Evolutionary conservation across 2,329 filamentous ascomycete genomes (phyloP).

Genomic region (Alternaria metachromatica): DNA sequence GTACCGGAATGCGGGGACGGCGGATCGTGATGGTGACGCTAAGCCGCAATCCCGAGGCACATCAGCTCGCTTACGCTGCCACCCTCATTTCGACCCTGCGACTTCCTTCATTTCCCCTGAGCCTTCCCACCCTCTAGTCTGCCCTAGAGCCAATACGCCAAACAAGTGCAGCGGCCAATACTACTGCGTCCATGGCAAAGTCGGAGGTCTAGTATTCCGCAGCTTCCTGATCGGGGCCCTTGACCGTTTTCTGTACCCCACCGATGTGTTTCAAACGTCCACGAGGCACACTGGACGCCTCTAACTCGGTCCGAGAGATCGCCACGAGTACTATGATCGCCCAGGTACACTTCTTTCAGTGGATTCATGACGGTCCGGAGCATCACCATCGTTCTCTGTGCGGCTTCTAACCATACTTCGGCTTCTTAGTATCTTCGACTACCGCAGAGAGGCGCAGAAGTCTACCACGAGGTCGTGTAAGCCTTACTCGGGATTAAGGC

Average conservation of each 20-base stretch:
- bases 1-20: constrained; percentile 15
- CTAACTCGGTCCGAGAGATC: constrained; percentile 14
- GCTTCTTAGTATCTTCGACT: neutral
- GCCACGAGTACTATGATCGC: constrained; percentile 1
- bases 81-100: constrained; percentile 9
- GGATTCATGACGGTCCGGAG: constrained; percentile 13
- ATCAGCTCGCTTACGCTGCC: constrained; percentile 13
- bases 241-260: constrained; percentile 7
- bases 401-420: neutral
- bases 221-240: constrained; percentile 14
- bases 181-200: neutral
- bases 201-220: neutral
- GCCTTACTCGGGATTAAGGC: neutral
- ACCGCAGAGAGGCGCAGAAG: constrained; percentile 1
- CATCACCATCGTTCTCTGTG: neutral
- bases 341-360: constrained; percentile 5
- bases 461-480: neutral
- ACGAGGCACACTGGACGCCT: constrained; percentile 12
- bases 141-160: constrained; percentile 3
- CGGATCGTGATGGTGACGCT: constrained; percentile 1
- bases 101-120: constrained; percentile 17
- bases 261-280: constrained; percentile 11
- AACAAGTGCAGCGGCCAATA: neutral
- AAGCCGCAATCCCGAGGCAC: neutral
- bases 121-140: constrained; percentile 7